Base-by-base conservation (phyloP, 257 asterid species). In the Orobanche coerulescens region DNA sequence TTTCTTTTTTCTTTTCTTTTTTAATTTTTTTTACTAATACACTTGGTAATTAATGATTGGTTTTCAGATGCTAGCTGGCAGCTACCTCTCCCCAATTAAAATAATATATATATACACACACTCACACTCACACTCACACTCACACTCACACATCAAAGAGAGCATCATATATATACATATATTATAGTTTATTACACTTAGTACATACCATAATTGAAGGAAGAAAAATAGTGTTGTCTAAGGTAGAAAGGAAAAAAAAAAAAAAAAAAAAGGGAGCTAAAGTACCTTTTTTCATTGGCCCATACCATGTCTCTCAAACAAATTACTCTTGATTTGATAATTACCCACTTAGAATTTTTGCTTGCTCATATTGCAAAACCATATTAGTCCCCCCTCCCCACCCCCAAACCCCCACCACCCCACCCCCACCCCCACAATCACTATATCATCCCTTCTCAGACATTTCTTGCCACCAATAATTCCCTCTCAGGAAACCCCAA, bases 231-330 rank as follows among this genome's bases (percentile, higher is more conserved):
- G 76, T 76, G 73, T 70, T 58, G 60, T 68, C 63, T 69, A 69
- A 65, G 76, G 67, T 8, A 37, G 44, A 10, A 10, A 72, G 76
- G 47, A 6, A 39, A 42, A 16, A 42, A 14, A 42, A 14, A 83
- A 77, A 78, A 77, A 81, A 72, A 68, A 15, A 62, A 15, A 15
- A 14, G n/a, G 34, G 69, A 65, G 49, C 75, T 61, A 83, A 79
- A 79, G 81, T 93, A 86, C 79, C 81, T 24, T 79, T 54, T 43
- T 16, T 43, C 71, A 37, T 76, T 71, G 90, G 85, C 66, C 90
- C 90, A 82, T 87, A n/a, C 62, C 66, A 59, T 81, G 87, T 81
- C 86, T 75, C 82, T 83, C 69, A 73, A 47, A 49, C 69, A 52
- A 47, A 20, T 31, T 52, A n/a, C 61, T 61, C 69, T 61, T 78